These are phyloP conservation scores for Leishmania martiniquensis DNA, from an alignment of 208 protist genomes.

Conservation along the genomic window DNA sequence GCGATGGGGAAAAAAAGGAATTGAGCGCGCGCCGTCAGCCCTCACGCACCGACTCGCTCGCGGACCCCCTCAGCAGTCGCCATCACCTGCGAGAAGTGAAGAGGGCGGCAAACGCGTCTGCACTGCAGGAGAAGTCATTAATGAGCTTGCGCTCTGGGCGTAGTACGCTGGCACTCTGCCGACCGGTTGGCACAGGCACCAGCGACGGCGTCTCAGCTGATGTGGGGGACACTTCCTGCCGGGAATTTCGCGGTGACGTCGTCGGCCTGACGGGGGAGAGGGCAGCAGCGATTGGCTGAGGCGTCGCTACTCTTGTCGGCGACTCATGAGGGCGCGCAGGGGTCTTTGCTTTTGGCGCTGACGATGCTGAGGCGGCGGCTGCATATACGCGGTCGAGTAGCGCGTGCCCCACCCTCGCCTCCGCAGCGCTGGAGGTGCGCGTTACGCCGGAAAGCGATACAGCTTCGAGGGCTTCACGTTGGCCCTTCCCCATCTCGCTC, in stretches of 20 bases:
- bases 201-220: background rate
- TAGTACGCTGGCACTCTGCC: background rate
- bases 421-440: background rate
- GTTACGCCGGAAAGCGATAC: background rate
- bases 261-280: background rate
- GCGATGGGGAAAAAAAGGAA: background rate
- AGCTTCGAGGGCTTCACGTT: background rate
- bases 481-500: background rate
- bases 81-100: background rate
- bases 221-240: background rate
- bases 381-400: background rate
- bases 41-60: background rate
- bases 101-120: conserved; percentile 13
- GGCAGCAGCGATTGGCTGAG: background rate
- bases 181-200: background rate
- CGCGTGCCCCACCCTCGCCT: background rate
- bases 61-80: background rate
- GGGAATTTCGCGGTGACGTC: background rate
- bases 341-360: background rate
- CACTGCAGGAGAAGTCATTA: conserved; percentile 11
- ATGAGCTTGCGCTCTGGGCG: conserved; percentile 11
- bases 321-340: background rate
- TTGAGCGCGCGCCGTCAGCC: too few species aligned
- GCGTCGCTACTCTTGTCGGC: background rate
- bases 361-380: background rate